Conservation (phyloP, 176 grass and related monocot genomes). For the Bromus sterilis region DNA sequence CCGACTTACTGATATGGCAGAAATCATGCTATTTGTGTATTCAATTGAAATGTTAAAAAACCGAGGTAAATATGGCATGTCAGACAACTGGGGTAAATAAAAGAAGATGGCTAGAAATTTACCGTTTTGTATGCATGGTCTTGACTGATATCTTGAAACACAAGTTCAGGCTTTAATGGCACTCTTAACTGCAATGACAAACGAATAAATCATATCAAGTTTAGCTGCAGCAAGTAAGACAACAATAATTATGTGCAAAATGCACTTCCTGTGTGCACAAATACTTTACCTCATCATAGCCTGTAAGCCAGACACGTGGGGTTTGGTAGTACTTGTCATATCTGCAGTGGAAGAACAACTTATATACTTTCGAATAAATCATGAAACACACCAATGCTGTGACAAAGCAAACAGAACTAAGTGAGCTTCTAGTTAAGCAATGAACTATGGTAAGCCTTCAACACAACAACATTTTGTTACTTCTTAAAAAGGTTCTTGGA, state of each 20-base stretch:
- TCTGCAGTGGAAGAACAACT: constrained; percentile 40
- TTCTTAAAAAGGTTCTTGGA: neutral
- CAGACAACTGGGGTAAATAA: constrained; percentile 15
- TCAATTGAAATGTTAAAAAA: neutral
- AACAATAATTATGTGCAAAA: neutral
- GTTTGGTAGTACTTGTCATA: constrained; percentile 98
- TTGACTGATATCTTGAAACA: constrained; percentile 99
- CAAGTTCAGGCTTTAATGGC: constrained; percentile 75
- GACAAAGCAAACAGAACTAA: neutral
- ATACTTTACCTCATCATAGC: constrained; percentile 90
- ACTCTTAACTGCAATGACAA: constrained; percentile 59
- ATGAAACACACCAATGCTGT: neutral
- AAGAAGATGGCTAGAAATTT: constrained; percentile 6
- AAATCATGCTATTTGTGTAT: neutral
- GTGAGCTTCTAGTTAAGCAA: neutral
- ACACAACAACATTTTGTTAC: neutral
- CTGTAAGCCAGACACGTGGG: constrained; percentile 95
- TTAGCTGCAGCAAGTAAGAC: neutral
- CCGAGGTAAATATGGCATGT: neutral
- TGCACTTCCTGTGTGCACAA: neutral
- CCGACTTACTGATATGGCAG: neutral
- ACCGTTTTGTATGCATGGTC: constrained; percentile 97
- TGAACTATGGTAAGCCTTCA: neutral
- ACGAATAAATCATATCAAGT: neutral
- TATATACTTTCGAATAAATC: neutral